phyloP scores from a whole-genome alignment of 1,284 basidiomycete genomes.

The Pascua guehoae region DNA sequence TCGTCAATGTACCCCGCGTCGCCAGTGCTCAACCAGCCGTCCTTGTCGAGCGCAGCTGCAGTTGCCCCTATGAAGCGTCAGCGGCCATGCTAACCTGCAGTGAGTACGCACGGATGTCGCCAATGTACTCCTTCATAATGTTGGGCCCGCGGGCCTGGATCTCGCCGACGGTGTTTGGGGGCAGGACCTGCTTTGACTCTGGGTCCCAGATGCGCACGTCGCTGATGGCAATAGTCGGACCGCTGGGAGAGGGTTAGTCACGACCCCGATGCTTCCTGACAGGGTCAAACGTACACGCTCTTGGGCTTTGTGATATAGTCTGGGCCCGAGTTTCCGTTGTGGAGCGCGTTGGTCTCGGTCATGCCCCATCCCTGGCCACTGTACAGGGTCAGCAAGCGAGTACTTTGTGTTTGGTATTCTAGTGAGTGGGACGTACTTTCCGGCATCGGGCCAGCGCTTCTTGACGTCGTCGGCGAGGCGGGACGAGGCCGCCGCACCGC shows the following conservation, averaged over 20 bases:
- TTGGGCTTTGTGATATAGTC: conserved; percentile 31
- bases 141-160: conserved; percentile 38
- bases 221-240: conserved; percentile 33
- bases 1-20: conserved; percentile 37
- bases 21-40: conserved; percentile 46
- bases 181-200: conserved; percentile 19
- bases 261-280: no score
- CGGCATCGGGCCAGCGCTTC: conserved; percentile 28
- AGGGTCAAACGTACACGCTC: background rate
- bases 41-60: conserved; percentile 17
- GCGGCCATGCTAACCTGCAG: background rate
- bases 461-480: conserved; percentile 32
- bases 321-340: conserved; percentile 29
- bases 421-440: no score
- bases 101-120: background rate
- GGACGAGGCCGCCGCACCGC: conserved; percentile 38
- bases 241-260: conserved; percentile 2
- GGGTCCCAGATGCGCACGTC: conserved; percentile 38
- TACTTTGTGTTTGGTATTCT: no score
- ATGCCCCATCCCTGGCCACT: conserved; percentile 39
- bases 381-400: background rate
- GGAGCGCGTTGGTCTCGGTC: conserved; percentile 45
- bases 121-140: conserved; percentile 41
- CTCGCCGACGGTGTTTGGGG: conserved; percentile 26
- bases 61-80: conserved; percentile 8